Percentiles rank a stretch among this genome's conserved stretches.
Conservation (phyloP, 2,329 filamentous ascomycete species). For the Calonectria montana region DNA sequence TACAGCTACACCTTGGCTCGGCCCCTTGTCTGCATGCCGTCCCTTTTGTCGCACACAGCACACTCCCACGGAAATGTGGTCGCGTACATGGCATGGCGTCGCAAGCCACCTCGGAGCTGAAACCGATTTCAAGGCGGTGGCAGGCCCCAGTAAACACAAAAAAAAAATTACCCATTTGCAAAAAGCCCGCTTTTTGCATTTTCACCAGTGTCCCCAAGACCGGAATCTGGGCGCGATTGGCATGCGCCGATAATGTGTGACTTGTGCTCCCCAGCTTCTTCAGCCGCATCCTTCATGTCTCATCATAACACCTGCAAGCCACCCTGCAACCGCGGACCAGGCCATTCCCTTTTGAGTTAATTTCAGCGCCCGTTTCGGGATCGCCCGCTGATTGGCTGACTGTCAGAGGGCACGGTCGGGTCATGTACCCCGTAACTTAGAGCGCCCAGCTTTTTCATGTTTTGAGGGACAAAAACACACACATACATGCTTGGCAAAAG, state of each 20-base stretch:
- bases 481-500: slow-evolving; percentile 1
- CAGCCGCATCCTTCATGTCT: slow-evolving; percentile 13
- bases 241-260: not conserved
- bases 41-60: not conserved
- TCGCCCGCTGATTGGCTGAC: slow-evolving; percentile 20
- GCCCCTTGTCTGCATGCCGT: not conserved
- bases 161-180: no score
- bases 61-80: not conserved
- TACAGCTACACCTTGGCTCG: not conserved
- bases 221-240: not conserved
- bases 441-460: not conserved
- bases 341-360: slow-evolving; percentile 19
- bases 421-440: slow-evolving; percentile 11
- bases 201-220: not conserved
- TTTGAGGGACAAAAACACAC: not conserved
- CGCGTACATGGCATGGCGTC: not conserved
- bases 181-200: not conserved
- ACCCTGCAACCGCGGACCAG: not conserved
- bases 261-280: not conserved
- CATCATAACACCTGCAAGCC: not conserved
- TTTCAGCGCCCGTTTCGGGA: slow-evolving; percentile 25
- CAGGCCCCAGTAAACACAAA: no score
- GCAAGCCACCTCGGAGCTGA: not conserved
- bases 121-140: not conserved
- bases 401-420: slow-evolving; percentile 1